Evolutionary conservation across 495 filamentous ascomycete genomes (phyloP).

Genomic region (Tuber aestivum): DNA sequence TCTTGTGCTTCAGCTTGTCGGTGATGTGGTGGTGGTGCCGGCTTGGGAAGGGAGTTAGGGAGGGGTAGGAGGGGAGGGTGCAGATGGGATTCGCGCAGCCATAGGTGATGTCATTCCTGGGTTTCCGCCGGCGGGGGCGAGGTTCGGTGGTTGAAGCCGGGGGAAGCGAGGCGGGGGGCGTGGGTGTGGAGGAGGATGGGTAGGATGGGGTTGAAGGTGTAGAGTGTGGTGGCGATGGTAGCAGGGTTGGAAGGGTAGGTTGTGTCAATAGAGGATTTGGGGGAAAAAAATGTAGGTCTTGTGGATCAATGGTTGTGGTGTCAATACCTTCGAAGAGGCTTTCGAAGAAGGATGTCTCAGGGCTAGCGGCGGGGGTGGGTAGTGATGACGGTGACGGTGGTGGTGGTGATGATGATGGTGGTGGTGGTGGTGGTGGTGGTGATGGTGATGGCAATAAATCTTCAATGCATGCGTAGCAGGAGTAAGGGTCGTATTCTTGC

Average conservation of each 20-base stretch:
- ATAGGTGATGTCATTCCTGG: background rate
- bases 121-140: background rate
- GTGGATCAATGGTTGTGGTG: background rate
- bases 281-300: too few species aligned
- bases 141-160: background rate
- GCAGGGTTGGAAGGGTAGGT: background rate
- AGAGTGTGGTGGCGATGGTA: background rate
- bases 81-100: background rate
- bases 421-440: background rate
- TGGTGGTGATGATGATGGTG: background rate
- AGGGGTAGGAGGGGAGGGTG: background rate
- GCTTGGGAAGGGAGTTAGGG: background rate
- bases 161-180: background rate
- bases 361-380: background rate
- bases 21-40: background rate
- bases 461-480: background rate
- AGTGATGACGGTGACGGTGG: too few species aligned
- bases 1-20: conserved; percentile 25
- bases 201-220: background rate
- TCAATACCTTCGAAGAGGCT: background rate
- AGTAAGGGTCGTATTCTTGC: background rate
- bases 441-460: background rate
- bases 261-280: too few species aligned
- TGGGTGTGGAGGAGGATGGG: background rate
- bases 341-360: too few species aligned